A percentile compares a stretch with the other conserved stretches of the same genome.
Evolutionary conservation across 2,329 filamentous ascomycete species (phyloP).

Genomic region (Beauveria brongniartii): DNA sequence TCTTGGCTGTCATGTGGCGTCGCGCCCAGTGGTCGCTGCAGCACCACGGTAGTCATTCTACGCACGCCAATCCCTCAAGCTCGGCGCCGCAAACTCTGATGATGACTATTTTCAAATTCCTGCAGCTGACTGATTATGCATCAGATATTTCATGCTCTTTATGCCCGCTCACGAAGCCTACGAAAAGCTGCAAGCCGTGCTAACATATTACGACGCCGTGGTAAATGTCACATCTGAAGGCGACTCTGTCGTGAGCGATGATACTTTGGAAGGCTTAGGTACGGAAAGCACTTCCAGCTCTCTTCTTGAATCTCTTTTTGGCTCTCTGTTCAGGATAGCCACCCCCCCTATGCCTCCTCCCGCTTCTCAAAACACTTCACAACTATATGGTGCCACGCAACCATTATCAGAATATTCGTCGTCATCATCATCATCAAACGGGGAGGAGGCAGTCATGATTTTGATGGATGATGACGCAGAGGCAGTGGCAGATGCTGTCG

Average conservation of each 20-base stretch:
- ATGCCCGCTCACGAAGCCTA: slow-evolving; percentile 57
- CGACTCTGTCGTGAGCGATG: slow-evolving; percentile 86
- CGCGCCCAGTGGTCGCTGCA: slow-evolving; percentile 1
- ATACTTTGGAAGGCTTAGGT: slow-evolving; percentile 90
- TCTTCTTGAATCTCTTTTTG: slow-evolving; percentile 67
- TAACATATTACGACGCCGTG: slow-evolving; percentile 86
- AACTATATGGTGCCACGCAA: slow-evolving; percentile 13
- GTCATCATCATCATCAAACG: slow-evolving; percentile 1
- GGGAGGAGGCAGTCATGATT: slow-evolving; percentile 16
- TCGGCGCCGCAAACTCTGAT: background rate
- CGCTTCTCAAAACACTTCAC: slow-evolving; percentile 18
- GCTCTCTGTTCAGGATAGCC: slow-evolving; percentile 64
- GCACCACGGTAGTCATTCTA: background rate
- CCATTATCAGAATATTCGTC: background rate
- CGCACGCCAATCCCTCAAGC: background rate
- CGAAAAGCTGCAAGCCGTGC: slow-evolving; percentile 68
- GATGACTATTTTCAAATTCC: background rate
- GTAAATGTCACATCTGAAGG: slow-evolving; percentile 88
- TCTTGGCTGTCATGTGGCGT: slow-evolving; percentile 17
- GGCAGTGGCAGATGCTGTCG: background rate
- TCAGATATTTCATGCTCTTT: slow-evolving; percentile 87
- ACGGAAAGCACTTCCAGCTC: slow-evolving; percentile 51
- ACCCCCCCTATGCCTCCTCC: slow-evolving; percentile 36
- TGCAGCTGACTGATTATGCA: background rate
- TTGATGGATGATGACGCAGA: slow-evolving; percentile 6